These are phyloP conservation scores for Polytrichum formosum DNA, from an alignment of 225 moss, liverwort and hornwort genomes.

Conservation along the genomic window DNA sequence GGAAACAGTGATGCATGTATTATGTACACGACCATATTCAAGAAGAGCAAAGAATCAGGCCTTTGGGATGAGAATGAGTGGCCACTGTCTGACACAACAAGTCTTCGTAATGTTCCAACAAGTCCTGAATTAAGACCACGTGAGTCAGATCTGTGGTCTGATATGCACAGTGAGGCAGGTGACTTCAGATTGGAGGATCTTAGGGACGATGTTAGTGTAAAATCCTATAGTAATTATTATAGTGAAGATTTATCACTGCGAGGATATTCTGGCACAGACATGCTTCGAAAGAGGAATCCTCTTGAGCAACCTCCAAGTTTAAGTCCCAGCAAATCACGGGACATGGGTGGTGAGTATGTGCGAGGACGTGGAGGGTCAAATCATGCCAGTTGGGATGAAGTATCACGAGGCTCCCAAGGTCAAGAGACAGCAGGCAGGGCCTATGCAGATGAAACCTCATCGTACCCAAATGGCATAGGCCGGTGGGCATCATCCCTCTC, in stretches of 20 bases:
- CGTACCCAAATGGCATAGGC: slow-evolving; percentile 12
- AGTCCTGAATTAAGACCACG: slow-evolving; percentile 47
- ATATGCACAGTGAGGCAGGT: slow-evolving; percentile 40
- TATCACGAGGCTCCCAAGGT: slow-evolving; percentile 25
- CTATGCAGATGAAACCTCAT: slow-evolving; percentile 26
- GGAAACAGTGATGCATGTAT: slow-evolving; percentile 48
- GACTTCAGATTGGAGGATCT: slow-evolving; percentile 49
- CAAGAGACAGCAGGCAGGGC: slow-evolving; percentile 27
- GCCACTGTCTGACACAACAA: slow-evolving; percentile 55
- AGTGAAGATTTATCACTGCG: slow-evolving; percentile 44
- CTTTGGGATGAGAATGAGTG: slow-evolving; percentile 60
- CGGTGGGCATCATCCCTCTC: slow-evolving; percentile 26
- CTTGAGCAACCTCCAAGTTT: slow-evolving; percentile 10
- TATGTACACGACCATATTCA: slow-evolving; percentile 44
- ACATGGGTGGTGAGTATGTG: slow-evolving; percentile 17
- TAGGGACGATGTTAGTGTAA: slow-evolving; percentile 38
- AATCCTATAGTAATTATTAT: slow-evolving; percentile 40
- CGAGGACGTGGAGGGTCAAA: slow-evolving; percentile 32
- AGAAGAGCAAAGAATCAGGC: slow-evolving; percentile 53
- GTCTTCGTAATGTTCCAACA: slow-evolving; percentile 54
- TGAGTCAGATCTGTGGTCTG: slow-evolving; percentile 51
- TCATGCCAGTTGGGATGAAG: slow-evolving; percentile 41
- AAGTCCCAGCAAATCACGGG: slow-evolving; percentile 34
- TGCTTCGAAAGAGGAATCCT: slow-evolving; percentile 21
- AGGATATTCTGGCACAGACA: slow-evolving; percentile 32